phyloP scores from a whole-genome alignment of 2,329 filamentous ascomycete species.

The Moelleriella libera region DNA sequence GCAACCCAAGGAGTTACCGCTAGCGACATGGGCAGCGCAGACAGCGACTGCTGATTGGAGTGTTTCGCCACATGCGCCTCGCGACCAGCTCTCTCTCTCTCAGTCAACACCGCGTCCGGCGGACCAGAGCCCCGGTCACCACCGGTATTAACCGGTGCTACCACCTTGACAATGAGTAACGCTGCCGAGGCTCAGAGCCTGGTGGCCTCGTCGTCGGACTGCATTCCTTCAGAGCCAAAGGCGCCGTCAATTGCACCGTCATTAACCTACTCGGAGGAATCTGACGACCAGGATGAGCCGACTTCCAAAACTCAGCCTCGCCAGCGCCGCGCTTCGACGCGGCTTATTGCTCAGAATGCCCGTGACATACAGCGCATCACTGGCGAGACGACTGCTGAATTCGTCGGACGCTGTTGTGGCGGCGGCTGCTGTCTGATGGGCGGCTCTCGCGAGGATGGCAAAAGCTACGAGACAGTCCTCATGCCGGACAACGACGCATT shows the following conservation, averaged over 20 bases:
- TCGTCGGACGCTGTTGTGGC: constrained; percentile 50
- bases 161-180: not conserved
- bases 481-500: constrained; percentile 77
- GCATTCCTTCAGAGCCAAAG: constrained; percentile 28
- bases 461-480: constrained; percentile 37
- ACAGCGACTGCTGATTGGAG: not conserved
- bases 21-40: not conserved
- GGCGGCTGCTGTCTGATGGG: constrained; percentile 47
- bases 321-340: constrained; percentile 53
- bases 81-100: not conserved
- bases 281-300: constrained; percentile 41
- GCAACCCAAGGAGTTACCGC: no score
- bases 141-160: not conserved
- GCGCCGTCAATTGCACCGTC: constrained; percentile 42
- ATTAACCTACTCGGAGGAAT: constrained; percentile 48
- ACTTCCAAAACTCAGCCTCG: constrained; percentile 29
- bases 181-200: not conserved
- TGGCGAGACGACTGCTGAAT: constrained; percentile 46
- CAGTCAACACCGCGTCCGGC: no score
- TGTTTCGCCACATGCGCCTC: not conserved
- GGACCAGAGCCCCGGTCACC: no score
- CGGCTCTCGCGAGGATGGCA: constrained; percentile 23
- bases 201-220: constrained; percentile 16
- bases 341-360: constrained; percentile 49
- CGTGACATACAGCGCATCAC: constrained; percentile 50